These are phyloP conservation scores for Rhodotorula sp. DNA, from an alignment of 1,284 basidiomycete species.

Conservation along the genomic window DNA sequence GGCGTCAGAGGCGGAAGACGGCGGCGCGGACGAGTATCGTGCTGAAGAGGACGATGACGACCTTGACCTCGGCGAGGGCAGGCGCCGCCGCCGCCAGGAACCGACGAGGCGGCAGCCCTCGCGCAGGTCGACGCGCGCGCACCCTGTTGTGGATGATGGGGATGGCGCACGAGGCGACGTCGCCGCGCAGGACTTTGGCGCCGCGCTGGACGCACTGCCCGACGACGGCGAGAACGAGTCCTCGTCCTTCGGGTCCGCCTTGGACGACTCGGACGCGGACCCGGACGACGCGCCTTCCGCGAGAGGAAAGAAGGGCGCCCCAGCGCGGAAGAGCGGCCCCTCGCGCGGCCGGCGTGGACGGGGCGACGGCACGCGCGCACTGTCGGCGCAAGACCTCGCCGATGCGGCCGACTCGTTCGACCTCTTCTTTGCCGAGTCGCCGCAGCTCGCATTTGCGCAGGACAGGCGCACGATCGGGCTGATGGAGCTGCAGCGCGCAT, in stretches of 20 bases:
- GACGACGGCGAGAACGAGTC: slow-evolving; percentile 6
- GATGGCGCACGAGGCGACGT: neutral
- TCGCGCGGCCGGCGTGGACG: no score
- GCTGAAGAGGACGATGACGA: neutral
- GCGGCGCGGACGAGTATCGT: slow-evolving; percentile 3
- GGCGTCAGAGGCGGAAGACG: neutral
- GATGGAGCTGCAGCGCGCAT: slow-evolving; percentile 41
- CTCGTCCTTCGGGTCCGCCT: neutral
- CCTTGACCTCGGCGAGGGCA: neutral
- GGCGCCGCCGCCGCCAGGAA: neutral
- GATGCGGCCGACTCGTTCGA: slow-evolving; percentile 43
- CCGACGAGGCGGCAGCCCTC: neutral
- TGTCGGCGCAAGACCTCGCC: slow-evolving; percentile 35
- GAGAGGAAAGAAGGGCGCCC: slow-evolving; percentile 3
- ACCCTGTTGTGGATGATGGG: neutral
- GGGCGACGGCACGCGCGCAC: neutral
- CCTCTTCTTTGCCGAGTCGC: slow-evolving; percentile 42
- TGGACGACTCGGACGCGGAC: slow-evolving; percentile 3
- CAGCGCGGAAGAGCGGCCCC: slow-evolving; percentile 7
- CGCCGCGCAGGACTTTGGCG: slow-evolving; percentile 1
- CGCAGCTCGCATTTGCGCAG: slow-evolving; percentile 8
- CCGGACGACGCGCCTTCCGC: neutral
- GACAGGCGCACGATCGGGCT: slow-evolving; percentile 36
- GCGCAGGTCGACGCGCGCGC: slow-evolving; percentile 2
- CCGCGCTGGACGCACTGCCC: slow-evolving; percentile 1